These are phyloP conservation scores for Boehmeria nivea DNA, from an alignment of 306 rosid genomes.

Conservation along the genomic window DNA sequence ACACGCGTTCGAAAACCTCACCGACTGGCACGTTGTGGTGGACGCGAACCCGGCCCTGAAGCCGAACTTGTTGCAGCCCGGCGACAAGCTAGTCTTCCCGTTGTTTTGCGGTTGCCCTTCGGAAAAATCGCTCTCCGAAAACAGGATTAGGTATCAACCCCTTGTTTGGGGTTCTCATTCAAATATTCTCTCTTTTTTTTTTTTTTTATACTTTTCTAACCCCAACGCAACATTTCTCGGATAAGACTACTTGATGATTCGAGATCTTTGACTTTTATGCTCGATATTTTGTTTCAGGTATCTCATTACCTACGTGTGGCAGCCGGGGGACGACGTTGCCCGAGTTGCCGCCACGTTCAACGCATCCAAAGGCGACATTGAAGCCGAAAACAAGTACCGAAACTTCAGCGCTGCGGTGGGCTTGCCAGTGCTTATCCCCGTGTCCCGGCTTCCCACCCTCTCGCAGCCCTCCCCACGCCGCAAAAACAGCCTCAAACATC, in stretches of 20 bases:
- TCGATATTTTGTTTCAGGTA: constrained; percentile 26
- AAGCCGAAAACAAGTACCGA: constrained; percentile 31
- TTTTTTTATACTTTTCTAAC: no score
- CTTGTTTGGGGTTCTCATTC: no score
- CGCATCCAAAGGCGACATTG: constrained; percentile 34
- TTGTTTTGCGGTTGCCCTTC: constrained; percentile 72
- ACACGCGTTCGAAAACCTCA: constrained; percentile 47
- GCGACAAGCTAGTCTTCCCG: constrained; percentile 45
- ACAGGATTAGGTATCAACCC: constrained; percentile 4
- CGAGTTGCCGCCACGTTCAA: constrained; percentile 43
- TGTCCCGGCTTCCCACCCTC: constrained; percentile 46
- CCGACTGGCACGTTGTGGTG: constrained; percentile 31
- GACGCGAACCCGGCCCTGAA: constrained; percentile 38
- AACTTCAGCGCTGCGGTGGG: constrained; percentile 32
- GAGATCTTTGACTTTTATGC: no score
- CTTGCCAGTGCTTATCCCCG: constrained; percentile 54
- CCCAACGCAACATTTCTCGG: no score
- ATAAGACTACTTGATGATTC: no score
- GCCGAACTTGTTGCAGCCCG: constrained; percentile 31
- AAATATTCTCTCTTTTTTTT: no score
- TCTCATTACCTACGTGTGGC: constrained; percentile 67
- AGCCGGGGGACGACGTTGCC: constrained; percentile 39
- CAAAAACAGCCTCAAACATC: constrained; percentile 12
- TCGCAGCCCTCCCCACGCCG: constrained; percentile 24
- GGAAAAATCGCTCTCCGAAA: constrained; percentile 21